These are phyloP conservation scores for Coniferiporia weirii DNA, from an alignment of 1,284 basidiomycete genomes.

Conservation along the genomic window DNA sequence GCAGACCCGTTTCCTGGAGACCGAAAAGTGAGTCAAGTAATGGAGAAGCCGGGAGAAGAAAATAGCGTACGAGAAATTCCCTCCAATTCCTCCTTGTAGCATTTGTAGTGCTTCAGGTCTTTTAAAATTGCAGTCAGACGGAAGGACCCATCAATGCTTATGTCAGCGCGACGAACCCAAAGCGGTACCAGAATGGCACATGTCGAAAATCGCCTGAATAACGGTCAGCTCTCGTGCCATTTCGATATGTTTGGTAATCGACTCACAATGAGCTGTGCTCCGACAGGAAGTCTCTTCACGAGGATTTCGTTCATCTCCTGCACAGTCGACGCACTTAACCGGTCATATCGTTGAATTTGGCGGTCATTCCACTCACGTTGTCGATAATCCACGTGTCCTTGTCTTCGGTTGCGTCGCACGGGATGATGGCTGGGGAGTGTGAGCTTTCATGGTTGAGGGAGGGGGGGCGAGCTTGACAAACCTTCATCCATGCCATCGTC, in stretches of 20 bases:
- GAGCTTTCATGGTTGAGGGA: background rate
- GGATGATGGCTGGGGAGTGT: conserved; percentile 5
- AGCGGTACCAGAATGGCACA: conserved; percentile 15
- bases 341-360: background rate
- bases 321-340: background rate
- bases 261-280: conserved; percentile 1
- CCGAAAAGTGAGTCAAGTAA: background rate
- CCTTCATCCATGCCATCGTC: conserved; percentile 13
- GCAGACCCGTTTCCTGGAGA: background rate
- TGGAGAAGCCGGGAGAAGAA: background rate
- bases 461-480: background rate
- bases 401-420: conserved; percentile 10
- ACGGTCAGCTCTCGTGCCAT: background rate
- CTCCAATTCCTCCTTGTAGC: background rate
- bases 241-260: background rate
- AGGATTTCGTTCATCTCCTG: conserved; percentile 10
- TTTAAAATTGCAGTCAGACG: background rate
- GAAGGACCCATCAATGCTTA: background rate
- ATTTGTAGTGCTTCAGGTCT: conserved; percentile 11
- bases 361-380: background rate
- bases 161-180: conserved; percentile 5
- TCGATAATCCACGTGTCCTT: conserved; percentile 11
- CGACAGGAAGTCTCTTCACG: conserved; percentile 8
- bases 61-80: background rate
- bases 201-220: conserved; percentile 11